phyloP scores from a whole-genome alignment of 202 grass and related monocot species.

The Hordeum pubiflorum region DNA sequence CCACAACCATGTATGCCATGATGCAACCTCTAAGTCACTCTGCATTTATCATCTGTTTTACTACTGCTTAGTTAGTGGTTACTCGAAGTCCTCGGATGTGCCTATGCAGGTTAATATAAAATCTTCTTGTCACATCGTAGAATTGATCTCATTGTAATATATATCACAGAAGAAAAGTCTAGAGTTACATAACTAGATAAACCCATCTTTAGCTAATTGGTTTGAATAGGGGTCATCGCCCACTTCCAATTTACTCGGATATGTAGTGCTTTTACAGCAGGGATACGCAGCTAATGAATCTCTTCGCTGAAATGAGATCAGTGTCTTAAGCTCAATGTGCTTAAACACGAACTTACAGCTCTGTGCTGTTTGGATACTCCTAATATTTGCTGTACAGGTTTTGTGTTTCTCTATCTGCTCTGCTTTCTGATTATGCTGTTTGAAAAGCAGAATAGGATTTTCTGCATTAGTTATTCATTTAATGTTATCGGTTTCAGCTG shows the following conservation, averaged over 20 bases:
- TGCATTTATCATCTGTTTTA: background rate
- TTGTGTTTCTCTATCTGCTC: background rate
- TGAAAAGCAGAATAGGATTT: background rate
- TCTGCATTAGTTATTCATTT: background rate
- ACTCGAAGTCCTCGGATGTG: background rate
- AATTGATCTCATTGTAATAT: background rate
- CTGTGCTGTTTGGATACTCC: background rate
- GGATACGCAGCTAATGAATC: background rate
- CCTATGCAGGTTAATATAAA: background rate
- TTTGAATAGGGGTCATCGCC: background rate
- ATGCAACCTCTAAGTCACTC: background rate
- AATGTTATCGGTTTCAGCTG: background rate
- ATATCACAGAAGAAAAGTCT: background rate
- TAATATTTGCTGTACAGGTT: background rate
- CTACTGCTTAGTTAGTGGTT: background rate
- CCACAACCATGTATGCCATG: constrained; percentile 33
- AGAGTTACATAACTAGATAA: background rate
- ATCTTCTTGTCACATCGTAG: background rate
- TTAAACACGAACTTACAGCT: background rate
- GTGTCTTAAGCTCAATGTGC: background rate
- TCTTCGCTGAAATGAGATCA: background rate
- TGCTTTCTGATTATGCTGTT: background rate
- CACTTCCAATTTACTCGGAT: background rate
- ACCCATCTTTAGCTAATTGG: background rate
- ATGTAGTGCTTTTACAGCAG: background rate